Evolutionary conservation across 75 land plant species (phyloP), one percentile per base, ranked within the genome.

Genomic region (Pinus tabuliformis): DNA sequence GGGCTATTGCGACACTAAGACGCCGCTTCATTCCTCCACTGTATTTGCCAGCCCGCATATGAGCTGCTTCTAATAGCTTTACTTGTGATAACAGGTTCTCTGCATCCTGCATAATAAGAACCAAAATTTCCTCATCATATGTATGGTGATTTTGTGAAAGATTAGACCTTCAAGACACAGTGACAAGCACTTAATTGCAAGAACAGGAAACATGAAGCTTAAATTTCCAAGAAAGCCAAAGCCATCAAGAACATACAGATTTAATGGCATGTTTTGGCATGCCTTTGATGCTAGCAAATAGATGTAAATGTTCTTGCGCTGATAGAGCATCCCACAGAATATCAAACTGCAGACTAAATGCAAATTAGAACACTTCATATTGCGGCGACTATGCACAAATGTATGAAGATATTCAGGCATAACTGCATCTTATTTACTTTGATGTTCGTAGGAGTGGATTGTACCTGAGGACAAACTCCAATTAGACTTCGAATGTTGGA

Each of bases 11-110:
- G 74, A 97, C 95, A 83, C 99, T 97, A 3, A 97, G 88, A 26
- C 99, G 87, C 12, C 99, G 88, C 78, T 89, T 97, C 99, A 97
- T 97, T 77, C 99, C 99, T 45, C 99, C 99, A 85, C 99, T 97
- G 80, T 91, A 97, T 77, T 91, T 90, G 39, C 91, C 91, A 70
- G 91, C 88, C 80, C 95, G 84, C 37, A 90, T 73, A 63, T 85
- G 81, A 22, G 91, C 91, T 33, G 90, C 89, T 16, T 90, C 81
- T n/a, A 76, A 78, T 24, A 97, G 86, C 77, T 86, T 91, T 20
- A 97, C 99, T 71, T 97, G 87, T 22, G 85, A 87, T 60, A 97
- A 70, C 54, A 93, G 86, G 64, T 90, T 86, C 49, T 86, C 81
- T 30, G 83, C 78, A n/a, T 88, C 85, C 99, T 96, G 88, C 73